Conservation (phyloP, 805 yeast genomes). For the Yarrowia alimentaria region DNA sequence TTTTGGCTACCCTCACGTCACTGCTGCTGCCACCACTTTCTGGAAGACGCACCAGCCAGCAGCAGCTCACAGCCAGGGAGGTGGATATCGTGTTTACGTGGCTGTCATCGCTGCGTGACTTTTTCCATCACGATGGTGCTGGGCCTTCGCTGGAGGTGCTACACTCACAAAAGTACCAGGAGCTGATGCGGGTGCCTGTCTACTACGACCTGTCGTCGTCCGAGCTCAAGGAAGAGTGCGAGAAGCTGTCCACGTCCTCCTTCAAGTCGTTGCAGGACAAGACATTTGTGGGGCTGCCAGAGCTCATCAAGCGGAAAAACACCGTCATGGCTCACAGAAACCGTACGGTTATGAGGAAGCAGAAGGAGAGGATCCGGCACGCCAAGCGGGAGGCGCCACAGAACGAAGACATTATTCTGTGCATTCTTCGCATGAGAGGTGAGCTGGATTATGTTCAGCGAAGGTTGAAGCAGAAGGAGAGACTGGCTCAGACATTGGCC, state of each 20-base stretch:
- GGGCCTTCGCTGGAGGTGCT: conserved; percentile 71
- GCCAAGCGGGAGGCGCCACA: conserved; percentile 48
- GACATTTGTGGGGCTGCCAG: conserved; percentile 45
- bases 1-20: conserved; percentile 65
- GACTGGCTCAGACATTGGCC: conserved; percentile 53
- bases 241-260: conserved; percentile 55
- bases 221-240: conserved; percentile 57
- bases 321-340: conserved; percentile 75
- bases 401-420: conserved; percentile 65
- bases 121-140: conserved; percentile 76
- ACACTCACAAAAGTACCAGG: conserved; percentile 62
- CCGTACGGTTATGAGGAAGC: conserved; percentile 50
- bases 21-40: conserved; percentile 69
- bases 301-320: conserved; percentile 57
- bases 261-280: conserved; percentile 50
- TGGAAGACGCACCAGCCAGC: conserved; percentile 40
- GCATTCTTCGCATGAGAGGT: conserved; percentile 67
- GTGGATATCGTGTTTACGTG: conserved; percentile 68
- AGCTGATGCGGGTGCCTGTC: conserved; percentile 59
- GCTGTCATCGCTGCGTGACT: conserved; percentile 67
- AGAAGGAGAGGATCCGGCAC: conserved; percentile 47
- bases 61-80: conserved; percentile 56
- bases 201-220: conserved; percentile 55
- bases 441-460: conserved; percentile 57
- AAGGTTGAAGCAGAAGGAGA: conserved; percentile 61